These are phyloP conservation scores for Pichia nakasei DNA, from an alignment of 805 yeast species.

Conservation along the genomic window DNA sequence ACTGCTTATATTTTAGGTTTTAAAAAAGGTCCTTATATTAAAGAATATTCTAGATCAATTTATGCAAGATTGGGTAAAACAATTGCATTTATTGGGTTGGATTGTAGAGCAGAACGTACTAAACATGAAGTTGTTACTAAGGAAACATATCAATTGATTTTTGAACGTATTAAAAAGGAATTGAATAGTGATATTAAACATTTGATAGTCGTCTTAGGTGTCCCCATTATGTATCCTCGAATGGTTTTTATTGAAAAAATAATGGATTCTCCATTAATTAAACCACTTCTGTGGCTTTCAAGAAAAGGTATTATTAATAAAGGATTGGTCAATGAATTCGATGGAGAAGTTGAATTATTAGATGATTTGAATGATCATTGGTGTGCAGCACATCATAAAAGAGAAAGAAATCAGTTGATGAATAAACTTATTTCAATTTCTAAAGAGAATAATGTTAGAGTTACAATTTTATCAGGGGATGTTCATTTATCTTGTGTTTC, in stretches of 20 bases:
- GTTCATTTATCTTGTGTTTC: slow-evolving; percentile 88
- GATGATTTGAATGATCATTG: slow-evolving; percentile 96
- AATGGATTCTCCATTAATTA: slow-evolving; percentile 50
- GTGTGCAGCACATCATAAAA: slow-evolving; percentile 84
- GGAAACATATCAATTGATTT: slow-evolving; percentile 51
- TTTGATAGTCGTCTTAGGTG: slow-evolving; percentile 76
- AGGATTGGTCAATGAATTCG: slow-evolving; percentile 84
- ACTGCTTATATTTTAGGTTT: slow-evolving; percentile 60
- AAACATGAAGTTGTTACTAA: slow-evolving; percentile 45
- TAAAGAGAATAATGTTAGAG: slow-evolving; percentile 50
- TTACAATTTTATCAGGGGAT: slow-evolving; percentile 87
- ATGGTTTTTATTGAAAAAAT: slow-evolving; percentile 83
- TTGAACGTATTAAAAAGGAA: slow-evolving; percentile 52
- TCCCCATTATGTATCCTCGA: slow-evolving; percentile 92
- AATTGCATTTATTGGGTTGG: slow-evolving; percentile 69
- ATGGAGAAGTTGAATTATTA: slow-evolving; percentile 81
- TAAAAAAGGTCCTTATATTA: slow-evolving; percentile 58
- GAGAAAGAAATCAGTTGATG: slow-evolving; percentile 69
- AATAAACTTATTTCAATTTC: slow-evolving; percentile 58
- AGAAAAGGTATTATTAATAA: slow-evolving; percentile 52
- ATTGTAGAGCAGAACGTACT: slow-evolving; percentile 87
- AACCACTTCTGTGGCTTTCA: slow-evolving; percentile 56
- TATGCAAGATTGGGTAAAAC: slow-evolving; percentile 68
- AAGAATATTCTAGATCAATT: slow-evolving; percentile 55
- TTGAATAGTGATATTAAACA: slow-evolving; percentile 51